Base-by-base conservation (phyloP, 2,329 filamentous ascomycete species). In the Ceratocystis huliohia region DNA sequence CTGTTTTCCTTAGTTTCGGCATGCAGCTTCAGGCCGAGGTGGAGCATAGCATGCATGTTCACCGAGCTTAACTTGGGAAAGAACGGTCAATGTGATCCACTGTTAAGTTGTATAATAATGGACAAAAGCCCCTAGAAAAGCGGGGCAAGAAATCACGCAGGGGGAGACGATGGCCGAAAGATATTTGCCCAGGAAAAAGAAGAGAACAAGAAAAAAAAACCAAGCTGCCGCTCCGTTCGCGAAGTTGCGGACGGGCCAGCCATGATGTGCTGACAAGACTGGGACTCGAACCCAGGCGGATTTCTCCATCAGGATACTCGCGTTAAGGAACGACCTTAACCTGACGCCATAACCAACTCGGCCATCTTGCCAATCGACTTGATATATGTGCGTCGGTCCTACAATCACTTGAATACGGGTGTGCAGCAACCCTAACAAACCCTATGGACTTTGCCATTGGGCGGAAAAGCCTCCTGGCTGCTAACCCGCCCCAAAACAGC, bases 341-440 rank as follows among this genome's bases (percentile, higher is more conserved):
- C 73, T 74, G 71, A 72, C 73, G 72, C 73, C 72, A 74, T 74
- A 72, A 74, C 72, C 72, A 74, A 74, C 72, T 74, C 72, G 72
- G 73, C 73, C 73, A 74, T 74, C 72, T 73, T 73, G 67, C 67
- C 67, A 59, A 33, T 33, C 30, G 30, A 30, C 28, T 30, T 30
- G 28, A 30, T 30, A 5, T 30, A 5, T 30, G 5, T 5, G 1
- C n/a, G n/a, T 6, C 6, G 13, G n/a, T 28, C 48, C 6, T 53
- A 53, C 3, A 25, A 25, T n/a, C 22, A 53, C 22, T 13, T 53
- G 22, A 53, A 25, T 53, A 25, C 1, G 48, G 48, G 10, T 13
- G 48, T 8, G 10, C 0, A 1, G 28, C 5, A 30, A 30, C 28
- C 28, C 28, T 30, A 30, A 25, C 22, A 1, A 25, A 25, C 22